Evolutionary conservation across 1,284 basidiomycete species (phyloP).

Genomic region (Microbotryum scabiosae): DNA sequence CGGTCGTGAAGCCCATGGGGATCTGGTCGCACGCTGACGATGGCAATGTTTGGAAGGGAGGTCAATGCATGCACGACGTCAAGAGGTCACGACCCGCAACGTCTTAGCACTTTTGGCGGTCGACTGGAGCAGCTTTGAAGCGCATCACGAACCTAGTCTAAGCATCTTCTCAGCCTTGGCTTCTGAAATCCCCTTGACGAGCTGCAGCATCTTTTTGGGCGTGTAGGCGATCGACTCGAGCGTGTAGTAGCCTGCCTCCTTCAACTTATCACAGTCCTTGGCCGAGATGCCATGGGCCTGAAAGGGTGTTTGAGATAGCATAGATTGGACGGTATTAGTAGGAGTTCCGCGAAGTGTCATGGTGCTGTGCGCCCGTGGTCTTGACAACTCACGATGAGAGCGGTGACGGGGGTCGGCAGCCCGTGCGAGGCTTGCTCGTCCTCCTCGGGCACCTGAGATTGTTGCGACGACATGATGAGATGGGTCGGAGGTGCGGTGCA

Average conservation of each 20-base stretch:
- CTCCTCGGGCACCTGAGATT: constrained; percentile 11
- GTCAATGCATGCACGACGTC: too few relatives aligned
- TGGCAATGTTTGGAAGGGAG: background rate
- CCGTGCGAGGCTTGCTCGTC: constrained; percentile 5
- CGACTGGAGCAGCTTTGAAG: background rate
- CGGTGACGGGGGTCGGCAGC: constrained; percentile 16
- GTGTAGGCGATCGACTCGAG: constrained; percentile 96
- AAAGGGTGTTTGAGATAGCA: too few relatives aligned
- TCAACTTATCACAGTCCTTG: constrained; percentile 91
- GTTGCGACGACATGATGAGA: constrained; percentile 22
- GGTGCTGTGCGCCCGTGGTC: background rate
- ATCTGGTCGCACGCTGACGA: constrained; percentile 82
- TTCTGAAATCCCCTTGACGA: constrained; percentile 96
- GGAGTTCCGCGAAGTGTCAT: too few relatives aligned
- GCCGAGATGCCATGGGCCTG: constrained; percentile 65
- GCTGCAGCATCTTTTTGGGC: constrained; percentile 83
- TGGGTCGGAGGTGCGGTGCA: background rate
- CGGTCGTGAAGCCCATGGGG: constrained; percentile 95
- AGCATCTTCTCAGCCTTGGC: constrained; percentile 97
- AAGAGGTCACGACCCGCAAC: background rate
- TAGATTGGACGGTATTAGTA: too few relatives aligned
- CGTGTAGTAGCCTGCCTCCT: constrained; percentile 87
- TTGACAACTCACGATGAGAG: constrained; percentile 9
- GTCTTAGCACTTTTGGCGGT: background rate
- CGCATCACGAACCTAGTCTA: constrained; percentile 60